phyloP scores from a whole-genome alignment of 106 monocot genomes.

The Acorus gramineus region DNA sequence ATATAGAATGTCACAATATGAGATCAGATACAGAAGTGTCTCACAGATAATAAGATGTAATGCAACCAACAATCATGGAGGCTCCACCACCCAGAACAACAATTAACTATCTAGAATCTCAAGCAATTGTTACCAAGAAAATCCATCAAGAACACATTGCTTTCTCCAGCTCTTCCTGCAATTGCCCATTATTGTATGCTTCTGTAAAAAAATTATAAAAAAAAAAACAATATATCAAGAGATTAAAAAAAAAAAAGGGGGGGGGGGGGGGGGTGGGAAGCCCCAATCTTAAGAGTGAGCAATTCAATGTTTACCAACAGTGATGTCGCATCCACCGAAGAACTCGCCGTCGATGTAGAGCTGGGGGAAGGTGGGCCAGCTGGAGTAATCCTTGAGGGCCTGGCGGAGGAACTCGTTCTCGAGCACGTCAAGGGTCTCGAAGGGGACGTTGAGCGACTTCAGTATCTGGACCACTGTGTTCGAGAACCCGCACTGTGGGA shows the following conservation, averaged over 20 bases:
- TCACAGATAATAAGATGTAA: no score
- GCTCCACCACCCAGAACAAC: no score
- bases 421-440: constrained; percentile 71
- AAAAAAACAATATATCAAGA: constrained; percentile 1
- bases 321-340: constrained; percentile 91
- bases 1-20: no score
- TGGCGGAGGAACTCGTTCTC: constrained; percentile 72
- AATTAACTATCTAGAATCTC: no score
- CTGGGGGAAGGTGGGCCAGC: constrained; percentile 95
- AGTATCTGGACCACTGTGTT: constrained; percentile 84
- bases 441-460: constrained; percentile 63
- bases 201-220: constrained; percentile 30
- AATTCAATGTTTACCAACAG: constrained; percentile 40
- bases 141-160: constrained; percentile 32
- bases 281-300: background rate
- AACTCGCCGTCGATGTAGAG: constrained; percentile 93
- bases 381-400: constrained; percentile 90
- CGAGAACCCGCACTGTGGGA: constrained; percentile 94
- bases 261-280: background rate
- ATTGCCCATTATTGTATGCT: constrained; percentile 58
- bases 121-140: no score
- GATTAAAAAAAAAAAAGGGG: background rate
- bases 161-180: constrained; percentile 59
- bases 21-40: no score
- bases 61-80: no score